Conservation (phyloP, 2,329 filamentous ascomycete genomes). For the Hansfordia pulvinata region DNA sequence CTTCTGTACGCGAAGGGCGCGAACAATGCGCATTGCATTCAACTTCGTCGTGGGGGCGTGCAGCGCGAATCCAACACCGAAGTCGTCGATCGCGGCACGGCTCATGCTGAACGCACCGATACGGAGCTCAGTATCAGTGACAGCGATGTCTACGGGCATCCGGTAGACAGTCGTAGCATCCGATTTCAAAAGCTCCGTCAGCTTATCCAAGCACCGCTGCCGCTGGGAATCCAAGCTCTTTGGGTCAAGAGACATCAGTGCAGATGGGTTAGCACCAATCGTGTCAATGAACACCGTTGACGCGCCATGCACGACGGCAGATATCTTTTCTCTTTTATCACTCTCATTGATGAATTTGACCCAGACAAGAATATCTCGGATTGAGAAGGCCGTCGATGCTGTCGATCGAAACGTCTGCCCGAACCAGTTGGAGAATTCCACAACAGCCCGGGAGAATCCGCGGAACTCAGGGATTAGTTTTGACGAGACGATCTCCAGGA, state of each 20-base stretch:
- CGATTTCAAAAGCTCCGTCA: constrained; percentile 49
- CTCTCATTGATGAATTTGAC: constrained; percentile 78
- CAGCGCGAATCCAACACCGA: constrained; percentile 58
- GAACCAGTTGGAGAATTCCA: constrained; percentile 90
- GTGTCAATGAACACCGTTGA: constrained; percentile 94
- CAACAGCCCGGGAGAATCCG: constrained; percentile 52
- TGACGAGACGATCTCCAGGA: constrained; percentile 70
- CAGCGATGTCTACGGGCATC: constrained; percentile 41
- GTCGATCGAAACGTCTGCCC: constrained; percentile 66
- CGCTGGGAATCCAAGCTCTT: constrained; percentile 60
- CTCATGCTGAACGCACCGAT: constrained; percentile 66
- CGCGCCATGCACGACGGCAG: constrained; percentile 63
- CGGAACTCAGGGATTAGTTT: constrained; percentile 51
- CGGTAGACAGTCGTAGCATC: constrained; percentile 56
- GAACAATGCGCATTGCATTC: constrained; percentile 82
- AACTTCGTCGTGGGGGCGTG: constrained; percentile 78
- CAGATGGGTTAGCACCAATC: constrained; percentile 87
- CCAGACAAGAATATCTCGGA: constrained; percentile 88
- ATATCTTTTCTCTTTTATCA: constrained; percentile 26
- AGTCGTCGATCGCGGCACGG: constrained; percentile 30
- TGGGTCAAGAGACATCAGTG: constrained; percentile 60
- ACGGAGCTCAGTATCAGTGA: constrained; percentile 38
- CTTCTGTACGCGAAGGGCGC: constrained; percentile 78
- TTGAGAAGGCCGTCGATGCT: constrained; percentile 65
- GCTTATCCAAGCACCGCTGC: constrained; percentile 55